Base-by-base conservation (phyloP, 805 yeast species). In the Candida methanosorbosa region DNA sequence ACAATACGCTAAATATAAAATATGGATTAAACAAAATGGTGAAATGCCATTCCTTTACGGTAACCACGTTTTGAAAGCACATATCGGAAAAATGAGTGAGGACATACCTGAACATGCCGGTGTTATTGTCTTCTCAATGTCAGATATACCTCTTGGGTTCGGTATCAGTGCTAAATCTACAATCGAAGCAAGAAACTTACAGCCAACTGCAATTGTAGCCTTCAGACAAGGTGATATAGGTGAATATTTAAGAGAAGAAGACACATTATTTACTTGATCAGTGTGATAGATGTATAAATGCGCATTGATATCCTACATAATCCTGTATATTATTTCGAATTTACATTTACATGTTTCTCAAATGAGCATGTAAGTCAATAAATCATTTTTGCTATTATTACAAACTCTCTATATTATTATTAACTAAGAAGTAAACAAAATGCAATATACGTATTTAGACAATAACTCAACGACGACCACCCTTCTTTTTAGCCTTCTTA, bases 41-140 rank as follows among this genome's bases (percentile, higher is more conserved):
- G 98, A 92, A 61, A 92, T 92, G 98, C 97, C 98, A 12, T 92
- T 81, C 56, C 63, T 92, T 44, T 92, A 92, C 50, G 98, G 98
- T 25, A 92, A 92, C 64, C 95, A 92, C 57, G 90, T 90, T 19
- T 68, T 92, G 47, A 92, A 92, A 57, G 98, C 98, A 4, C 98
- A 92, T 56, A 71, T 92, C 37, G 98, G 98, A 24, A 81, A 87
- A 50, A 86, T 92, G 83, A 82, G 94, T 36, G 98, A 92, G 46
- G 97, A 92, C 54, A 84, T 92, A 37, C 97, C 97, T 21, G 97
- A 90, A 59, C 98, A 92, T 54, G 92, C 95, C 2, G 98, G 98
- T 52, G 88, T 92, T 17, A 71, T 92, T 45, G 81, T 92, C 13
- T 86, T 73, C 49, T 81, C 95, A 9, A 92, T 92, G 97, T 68